A percentile compares a stretch with the other conserved stretches of the same genome.
Evolutionary conservation across 2,329 filamentous ascomycete species (phyloP).

Genomic region (Thyridium curvatum): DNA sequence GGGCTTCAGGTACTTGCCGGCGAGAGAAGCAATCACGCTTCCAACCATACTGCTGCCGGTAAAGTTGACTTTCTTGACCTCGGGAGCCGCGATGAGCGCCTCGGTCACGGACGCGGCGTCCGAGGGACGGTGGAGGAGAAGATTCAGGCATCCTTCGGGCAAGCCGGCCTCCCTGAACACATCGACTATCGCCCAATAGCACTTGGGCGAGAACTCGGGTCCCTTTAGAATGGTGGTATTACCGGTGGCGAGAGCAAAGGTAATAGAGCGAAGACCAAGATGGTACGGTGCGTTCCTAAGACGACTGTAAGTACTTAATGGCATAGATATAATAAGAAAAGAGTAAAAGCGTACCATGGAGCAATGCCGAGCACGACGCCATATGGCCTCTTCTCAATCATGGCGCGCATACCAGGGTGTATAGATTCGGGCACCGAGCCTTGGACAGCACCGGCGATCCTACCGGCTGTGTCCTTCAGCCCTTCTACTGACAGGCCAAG

Average conservation of each 20-base stretch:
- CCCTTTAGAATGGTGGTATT: slow-evolving; percentile 21
- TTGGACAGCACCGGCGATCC: slow-evolving; percentile 26
- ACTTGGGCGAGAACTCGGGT: slow-evolving; percentile 22
- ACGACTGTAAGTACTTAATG: not conserved
- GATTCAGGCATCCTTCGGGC: slow-evolving; percentile 32
- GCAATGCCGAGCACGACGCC: slow-evolving; percentile 23
- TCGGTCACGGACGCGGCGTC: slow-evolving; percentile 26
- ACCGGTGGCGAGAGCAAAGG: slow-evolving; percentile 11
- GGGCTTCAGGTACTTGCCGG: slow-evolving; percentile 35
- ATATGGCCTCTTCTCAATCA: slow-evolving; percentile 15
- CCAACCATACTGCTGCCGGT: slow-evolving; percentile 35
- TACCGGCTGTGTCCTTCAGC: slow-evolving; percentile 35
- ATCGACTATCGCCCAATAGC: slow-evolving; percentile 22
- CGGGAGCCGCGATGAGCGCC: slow-evolving; percentile 25
- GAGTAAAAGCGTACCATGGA: slow-evolving; percentile 21
- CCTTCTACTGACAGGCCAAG: no score
- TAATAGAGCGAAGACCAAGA: slow-evolving; percentile 13
- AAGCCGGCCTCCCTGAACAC: slow-evolving; percentile 32
- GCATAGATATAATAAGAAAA: no score
- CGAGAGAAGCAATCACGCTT: slow-evolving; percentile 26
- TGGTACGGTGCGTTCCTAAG: slow-evolving; percentile 16
- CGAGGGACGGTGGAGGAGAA: slow-evolving; percentile 21
- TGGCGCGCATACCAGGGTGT: slow-evolving; percentile 19
- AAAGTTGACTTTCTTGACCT: slow-evolving; percentile 34
- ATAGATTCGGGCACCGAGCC: slow-evolving; percentile 27